phyloP scores from a whole-genome alignment of 768 basidiomycete species.

The Kwoniella sp. region DNA sequence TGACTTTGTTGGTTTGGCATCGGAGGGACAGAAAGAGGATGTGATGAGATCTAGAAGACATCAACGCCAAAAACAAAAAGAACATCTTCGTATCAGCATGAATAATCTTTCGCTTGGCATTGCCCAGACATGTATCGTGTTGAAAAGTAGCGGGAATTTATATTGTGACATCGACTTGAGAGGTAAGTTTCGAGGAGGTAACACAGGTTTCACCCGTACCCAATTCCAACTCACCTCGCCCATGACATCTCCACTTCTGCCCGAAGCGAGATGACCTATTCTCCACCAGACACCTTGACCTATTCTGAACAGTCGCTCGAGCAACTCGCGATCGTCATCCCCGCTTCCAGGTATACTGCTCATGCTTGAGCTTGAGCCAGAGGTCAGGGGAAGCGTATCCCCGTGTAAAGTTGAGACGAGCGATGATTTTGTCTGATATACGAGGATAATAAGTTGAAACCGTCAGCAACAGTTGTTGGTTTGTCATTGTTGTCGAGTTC shows the following conservation, averaged over 20 bases:
- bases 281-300: slow-evolving; percentile 47
- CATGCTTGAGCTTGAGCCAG: slow-evolving; percentile 7
- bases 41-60: slow-evolving; percentile 45
- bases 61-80: too few relatives aligned
- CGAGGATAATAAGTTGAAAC: too few relatives aligned
- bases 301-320: slow-evolving; percentile 37
- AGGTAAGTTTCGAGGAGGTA: too few relatives aligned
- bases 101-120: too few relatives aligned
- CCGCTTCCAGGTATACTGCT: not conserved
- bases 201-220: too few relatives aligned
- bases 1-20: not conserved
- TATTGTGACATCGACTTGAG: too few relatives aligned
- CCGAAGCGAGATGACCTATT: slow-evolving; percentile 40
- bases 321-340: slow-evolving; percentile 28
- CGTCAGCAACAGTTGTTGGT: too few relatives aligned
- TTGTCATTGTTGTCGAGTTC: too few relatives aligned
- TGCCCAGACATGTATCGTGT: too few relatives aligned
- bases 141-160: too few relatives aligned
- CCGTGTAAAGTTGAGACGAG: slow-evolving; percentile 48
- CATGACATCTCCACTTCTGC: slow-evolving; percentile 51
- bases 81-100: too few relatives aligned
- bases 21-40: slow-evolving; percentile 19
- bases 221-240: slow-evolving; percentile 51
- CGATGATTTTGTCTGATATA: slow-evolving; percentile 25
- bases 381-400: slow-evolving; percentile 38